Conservation (phyloP, 1,139 yeast genomes). For the Pichia sp. region DNA sequence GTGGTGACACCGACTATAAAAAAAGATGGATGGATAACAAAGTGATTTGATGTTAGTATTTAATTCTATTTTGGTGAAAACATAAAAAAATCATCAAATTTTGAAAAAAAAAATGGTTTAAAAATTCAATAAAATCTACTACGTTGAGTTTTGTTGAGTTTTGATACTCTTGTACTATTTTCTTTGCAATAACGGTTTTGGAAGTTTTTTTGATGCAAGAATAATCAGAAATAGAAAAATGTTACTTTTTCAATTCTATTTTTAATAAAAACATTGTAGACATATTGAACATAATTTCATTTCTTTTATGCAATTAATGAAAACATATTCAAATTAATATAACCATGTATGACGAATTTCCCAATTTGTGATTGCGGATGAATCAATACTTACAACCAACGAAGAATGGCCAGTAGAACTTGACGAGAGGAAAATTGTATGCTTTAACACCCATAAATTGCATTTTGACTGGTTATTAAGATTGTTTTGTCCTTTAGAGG, state of each 20-base stretch:
- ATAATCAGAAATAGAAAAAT: too few species aligned
- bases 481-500: not conserved
- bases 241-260: too few species aligned
- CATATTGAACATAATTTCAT: too few species aligned
- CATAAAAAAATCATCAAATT: not conserved
- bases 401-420: conserved; percentile 65
- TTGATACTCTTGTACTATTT: too few species aligned
- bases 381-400: conserved; percentile 43
- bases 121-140: too few species aligned
- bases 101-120: too few species aligned
- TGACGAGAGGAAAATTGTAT: conserved; percentile 34
- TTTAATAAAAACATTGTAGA: too few species aligned
- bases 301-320: too few species aligned
- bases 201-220: too few species aligned
- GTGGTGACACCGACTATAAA: conserved; percentile 41
- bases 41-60: conserved; percentile 18
- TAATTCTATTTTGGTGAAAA: not conserved
- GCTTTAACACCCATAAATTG: conserved; percentile 30
- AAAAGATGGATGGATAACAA: conserved; percentile 1
- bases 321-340: not conserved
- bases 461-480: conserved; percentile 16
- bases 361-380: not conserved
- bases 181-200: too few species aligned
- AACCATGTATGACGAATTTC: not conserved
- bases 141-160: too few species aligned